Evolutionary conservation across 495 filamentous ascomycete genomes (phyloP), one percentile per base, ranked within the genome.

Genomic region (Aspergillus avenaceus): DNA sequence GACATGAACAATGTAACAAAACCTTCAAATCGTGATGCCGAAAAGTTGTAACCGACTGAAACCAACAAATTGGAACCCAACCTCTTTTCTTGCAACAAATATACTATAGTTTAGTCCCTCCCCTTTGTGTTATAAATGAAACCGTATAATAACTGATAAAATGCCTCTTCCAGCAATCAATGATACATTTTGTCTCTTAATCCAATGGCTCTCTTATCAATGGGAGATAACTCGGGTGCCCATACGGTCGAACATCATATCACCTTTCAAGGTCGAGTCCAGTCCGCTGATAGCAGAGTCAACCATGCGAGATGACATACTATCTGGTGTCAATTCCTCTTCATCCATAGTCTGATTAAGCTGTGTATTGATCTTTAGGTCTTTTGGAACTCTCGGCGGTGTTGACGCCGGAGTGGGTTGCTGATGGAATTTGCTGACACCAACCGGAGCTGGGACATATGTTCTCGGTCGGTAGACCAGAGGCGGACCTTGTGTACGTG

Each of bases 221-320:
- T 63, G 59, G 9, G 71, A 34, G n/a, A 61, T 62, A 34, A 76
- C 56, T 31, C 71, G 57, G 16, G 67, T 59, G 25, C 65, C 65
- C 71, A 76, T 74, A 7, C 64, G 62, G 37, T 76, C 73, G 41
- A 72, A 70, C 36, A 70, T 59, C 27, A 74, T 46, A 23, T 74
- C 73, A 6, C 64, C 62, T 53, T 69, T 71, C 32, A 74, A 42
- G 2, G 69, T 60, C 4, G 64, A 59, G 38, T 76, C 73, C 3
- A 76, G 28, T 2, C 72, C 71, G 6, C 63, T 62, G 37, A 84
- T 72, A 5, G 68, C 72, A 4, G 75, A 78, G 26, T 82, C 80
- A 18, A 77, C 70, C 53, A 84, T 73, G 12, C 83, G 79, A 36
- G 82, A 83, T 3, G 79, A 82, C 84, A 87, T 88, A 38, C 82